phyloP scores from a whole-genome alignment of 2,329 filamentous ascomycete species.

The Colletotrichum orbiculare region DNA sequence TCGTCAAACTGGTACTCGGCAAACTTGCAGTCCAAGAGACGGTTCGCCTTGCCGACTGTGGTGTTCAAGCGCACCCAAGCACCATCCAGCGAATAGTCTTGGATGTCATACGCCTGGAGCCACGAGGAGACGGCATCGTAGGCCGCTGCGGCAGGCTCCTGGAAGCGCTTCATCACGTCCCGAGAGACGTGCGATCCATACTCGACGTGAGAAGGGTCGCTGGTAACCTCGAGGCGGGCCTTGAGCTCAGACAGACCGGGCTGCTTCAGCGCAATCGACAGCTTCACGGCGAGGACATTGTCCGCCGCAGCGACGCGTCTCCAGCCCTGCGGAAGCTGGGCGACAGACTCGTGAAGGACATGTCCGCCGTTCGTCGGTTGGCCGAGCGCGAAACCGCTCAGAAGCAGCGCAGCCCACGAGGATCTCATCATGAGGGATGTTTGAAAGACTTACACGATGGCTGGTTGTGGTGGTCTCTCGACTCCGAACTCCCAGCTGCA shows the following conservation, averaged over 20 bases:
- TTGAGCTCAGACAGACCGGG: conserved; percentile 30
- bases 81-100: conserved; percentile 45
- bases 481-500: neutral
- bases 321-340: conserved; percentile 2
- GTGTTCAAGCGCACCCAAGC: conserved; percentile 57
- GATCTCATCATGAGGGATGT: conserved; percentile 1
- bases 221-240: conserved; percentile 38
- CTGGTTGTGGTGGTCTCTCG: neutral
- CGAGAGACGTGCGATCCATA: conserved; percentile 46
- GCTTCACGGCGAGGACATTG: neutral
- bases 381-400: conserved; percentile 4
- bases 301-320: neutral
- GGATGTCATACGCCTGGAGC: conserved; percentile 53
- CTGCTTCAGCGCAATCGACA: conserved; percentile 36
- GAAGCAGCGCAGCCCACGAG: neutral
- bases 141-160: conserved; percentile 47
- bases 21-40: conserved; percentile 54
- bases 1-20: conserved; percentile 54
- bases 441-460: neutral
- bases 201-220: conserved; percentile 14
- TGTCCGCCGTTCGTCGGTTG: neutral
- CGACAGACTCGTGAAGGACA: conserved; percentile 3
- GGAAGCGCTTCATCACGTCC: conserved; percentile 50
- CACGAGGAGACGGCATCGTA: conserved; percentile 53
- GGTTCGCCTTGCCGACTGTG: conserved; percentile 51